phyloP scores from a whole-genome alignment of 306 rosid species.

The Rosa lucieae region DNA sequence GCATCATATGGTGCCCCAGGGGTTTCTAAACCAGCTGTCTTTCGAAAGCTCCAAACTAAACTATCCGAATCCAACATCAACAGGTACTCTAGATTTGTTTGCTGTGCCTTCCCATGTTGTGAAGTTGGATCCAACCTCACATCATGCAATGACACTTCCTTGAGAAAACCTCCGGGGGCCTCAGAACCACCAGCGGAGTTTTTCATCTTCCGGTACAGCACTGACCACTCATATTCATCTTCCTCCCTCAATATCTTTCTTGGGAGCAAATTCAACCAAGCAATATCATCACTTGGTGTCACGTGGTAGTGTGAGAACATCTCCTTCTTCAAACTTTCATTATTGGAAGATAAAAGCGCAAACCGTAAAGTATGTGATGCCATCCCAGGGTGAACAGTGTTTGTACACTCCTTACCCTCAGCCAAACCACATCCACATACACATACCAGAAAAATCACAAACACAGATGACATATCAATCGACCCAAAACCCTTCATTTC shows the following conservation, averaged over 20 bases:
- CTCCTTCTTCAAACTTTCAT: slow-evolving; percentile 57
- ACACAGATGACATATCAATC: slow-evolving; percentile 22
- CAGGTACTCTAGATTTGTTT: slow-evolving; percentile 73
- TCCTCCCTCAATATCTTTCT: slow-evolving; percentile 56
- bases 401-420: slow-evolving; percentile 66
- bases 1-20: slow-evolving; percentile 55
- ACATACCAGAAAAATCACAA: slow-evolving; percentile 30
- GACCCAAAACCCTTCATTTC: slow-evolving; percentile 39
- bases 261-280: slow-evolving; percentile 64
- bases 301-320: slow-evolving; percentile 59
- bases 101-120: slow-evolving; percentile 56
- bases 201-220: slow-evolving; percentile 61
- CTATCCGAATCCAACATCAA: slow-evolving; percentile 75
- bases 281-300: slow-evolving; percentile 73
- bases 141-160: slow-evolving; percentile 62
- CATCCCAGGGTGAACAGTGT: slow-evolving; percentile 44
- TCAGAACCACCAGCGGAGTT: slow-evolving; percentile 29
- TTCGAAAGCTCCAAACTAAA: slow-evolving; percentile 77
- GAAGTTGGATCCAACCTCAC: slow-evolving; percentile 61
- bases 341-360: slow-evolving; percentile 43
- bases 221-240: slow-evolving; percentile 51
- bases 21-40: slow-evolving; percentile 69
- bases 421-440: slow-evolving; percentile 24
- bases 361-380: slow-evolving; percentile 54
- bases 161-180: slow-evolving; percentile 49